These are phyloP conservation scores for Saururus chinensis DNA, from an alignment of 164 flowering plant species.

Conservation along the genomic window DNA sequence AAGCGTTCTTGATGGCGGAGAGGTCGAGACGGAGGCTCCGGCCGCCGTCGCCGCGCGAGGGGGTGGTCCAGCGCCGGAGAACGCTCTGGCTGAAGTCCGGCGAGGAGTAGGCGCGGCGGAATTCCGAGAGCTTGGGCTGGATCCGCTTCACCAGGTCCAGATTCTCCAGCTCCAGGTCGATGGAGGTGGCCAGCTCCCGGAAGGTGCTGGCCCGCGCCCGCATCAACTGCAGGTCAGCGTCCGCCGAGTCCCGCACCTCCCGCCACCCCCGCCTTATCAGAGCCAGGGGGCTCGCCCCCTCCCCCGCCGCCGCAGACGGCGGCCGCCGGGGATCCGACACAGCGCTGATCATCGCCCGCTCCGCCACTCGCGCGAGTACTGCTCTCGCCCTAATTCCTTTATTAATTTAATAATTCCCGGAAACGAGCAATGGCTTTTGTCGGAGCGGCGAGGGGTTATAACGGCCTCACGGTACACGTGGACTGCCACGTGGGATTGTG, in stretches of 20 bases:
- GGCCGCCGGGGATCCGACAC: constrained; percentile 20
- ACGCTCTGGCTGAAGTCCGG: constrained; percentile 61
- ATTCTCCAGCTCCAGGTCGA: constrained; percentile 66
- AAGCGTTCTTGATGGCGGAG: constrained; percentile 53
- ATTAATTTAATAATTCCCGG: too few species aligned
- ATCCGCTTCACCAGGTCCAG: constrained; percentile 59
- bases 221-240: constrained; percentile 57
- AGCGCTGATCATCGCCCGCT: constrained; percentile 17
- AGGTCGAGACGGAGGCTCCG: constrained; percentile 37
- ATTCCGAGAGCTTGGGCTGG: constrained; percentile 60
- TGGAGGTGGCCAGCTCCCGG: constrained; percentile 52
- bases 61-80: constrained; percentile 59
- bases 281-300: constrained; percentile 26
- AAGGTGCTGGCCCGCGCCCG: constrained; percentile 48
- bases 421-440: too few species aligned
- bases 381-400: neutral
- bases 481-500: neutral
- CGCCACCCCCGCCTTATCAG: constrained; percentile 61
- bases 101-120: constrained; percentile 59
- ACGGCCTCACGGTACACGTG: neutral
- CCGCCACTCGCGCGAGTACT: neutral
- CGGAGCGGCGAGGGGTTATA: neutral
- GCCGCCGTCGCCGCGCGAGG: constrained; percentile 11
- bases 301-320: constrained; percentile 20
- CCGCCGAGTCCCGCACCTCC: constrained; percentile 61